Evolutionary conservation across 176 grass and related monocot species (phyloP), one percentile per base, ranked within the genome.

Genomic region (Oryza glaberrima): DNA sequence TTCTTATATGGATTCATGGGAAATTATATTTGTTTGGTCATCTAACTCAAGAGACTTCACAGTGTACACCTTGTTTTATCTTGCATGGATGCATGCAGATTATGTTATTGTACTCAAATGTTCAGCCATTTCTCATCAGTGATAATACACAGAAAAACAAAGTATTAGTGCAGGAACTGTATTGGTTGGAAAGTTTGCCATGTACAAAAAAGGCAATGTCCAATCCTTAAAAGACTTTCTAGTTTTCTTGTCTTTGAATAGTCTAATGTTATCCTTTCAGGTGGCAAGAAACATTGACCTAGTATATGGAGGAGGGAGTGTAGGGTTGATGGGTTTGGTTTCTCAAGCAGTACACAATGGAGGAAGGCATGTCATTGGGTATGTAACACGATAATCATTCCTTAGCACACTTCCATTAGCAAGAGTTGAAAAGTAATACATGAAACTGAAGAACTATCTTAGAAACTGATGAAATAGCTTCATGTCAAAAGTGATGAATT

Each of bases 301-400:
- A 46, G 87, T 89, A 23, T 89, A 85, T 69, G 87, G 87, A 69
- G 87, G 87, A 81, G 82, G 87, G 15, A 89, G 87, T 85, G 48
- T 85, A 70, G 82, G 87, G 47, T 72, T 89, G 63, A 89, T 89
- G 87, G 87, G 82, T 26, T 43, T 76, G 40, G 87, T 89, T 34
- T 85, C 87, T 69, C 87, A 89, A 81, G 87, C 87, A 69, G 87
- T 89, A 47, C 30, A 89, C 77, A 75, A 40, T 81, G 87, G 87
- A 75, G 87, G 87, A 63, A 81, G 87, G 38, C 87, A 89, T 85
- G 87, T 89, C 49, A 75, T 89, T 65, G 87, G 87, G 87, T 89
- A 85, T 76, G 70, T 76, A 56, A 67, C 36, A 76, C 45, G 43
- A 45, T 65, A 28, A n/a, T 11, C 26, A 68, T 60, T 76, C 7